A percentile compares a stretch with the other conserved stretches of the same genome.
Evolutionary conservation across 805 yeast species (phyloP).

Genomic region (Candida andamanensis): DNA sequence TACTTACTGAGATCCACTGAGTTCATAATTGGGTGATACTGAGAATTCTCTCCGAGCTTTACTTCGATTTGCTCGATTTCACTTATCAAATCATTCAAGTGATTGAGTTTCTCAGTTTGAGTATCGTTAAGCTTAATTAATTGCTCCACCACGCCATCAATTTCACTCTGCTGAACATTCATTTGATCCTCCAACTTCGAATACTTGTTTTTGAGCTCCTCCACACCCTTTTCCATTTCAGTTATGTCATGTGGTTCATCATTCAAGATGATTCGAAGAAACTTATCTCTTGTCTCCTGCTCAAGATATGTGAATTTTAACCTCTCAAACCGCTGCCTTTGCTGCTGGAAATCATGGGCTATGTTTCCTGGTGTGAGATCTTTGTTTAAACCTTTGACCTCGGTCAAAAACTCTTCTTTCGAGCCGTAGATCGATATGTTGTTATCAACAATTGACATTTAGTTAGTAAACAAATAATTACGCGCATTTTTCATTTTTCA

Average conservation of each 20-base stretch:
- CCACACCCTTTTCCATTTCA: conserved; percentile 17
- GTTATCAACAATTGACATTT: conserved; percentile 5
- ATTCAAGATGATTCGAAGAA: conserved; percentile 44
- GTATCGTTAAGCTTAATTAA: conserved; percentile 20
- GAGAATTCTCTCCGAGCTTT: conserved; percentile 9
- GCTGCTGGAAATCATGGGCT: conserved; percentile 30
- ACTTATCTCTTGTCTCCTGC: conserved; percentile 67
- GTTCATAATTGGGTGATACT: conserved; percentile 5
- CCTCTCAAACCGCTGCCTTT: conserved; percentile 44
- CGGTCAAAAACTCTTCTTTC: conserved; percentile 13
- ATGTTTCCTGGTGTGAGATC: conserved; percentile 23
- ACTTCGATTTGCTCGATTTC: conserved; percentile 20
- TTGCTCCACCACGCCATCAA: conserved; percentile 24
- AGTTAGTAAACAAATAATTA: no score
- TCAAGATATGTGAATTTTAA: conserved; percentile 63
- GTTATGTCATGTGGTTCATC: conserved; percentile 15
- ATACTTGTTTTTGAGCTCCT: conserved; percentile 18
- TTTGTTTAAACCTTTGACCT: conserved; percentile 7
- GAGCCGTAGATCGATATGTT: conserved; percentile 8
- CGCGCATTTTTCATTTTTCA: no score
- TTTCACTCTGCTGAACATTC: conserved; percentile 20
- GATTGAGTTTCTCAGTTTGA: conserved; percentile 18
- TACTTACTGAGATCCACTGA: conserved; percentile 6
- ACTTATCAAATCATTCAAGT: conserved; percentile 20
- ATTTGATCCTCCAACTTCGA: conserved; percentile 22